Evolutionary conservation across 495 filamentous ascomycete species (phyloP).

Genomic region (Lepidopterella palustris): DNA sequence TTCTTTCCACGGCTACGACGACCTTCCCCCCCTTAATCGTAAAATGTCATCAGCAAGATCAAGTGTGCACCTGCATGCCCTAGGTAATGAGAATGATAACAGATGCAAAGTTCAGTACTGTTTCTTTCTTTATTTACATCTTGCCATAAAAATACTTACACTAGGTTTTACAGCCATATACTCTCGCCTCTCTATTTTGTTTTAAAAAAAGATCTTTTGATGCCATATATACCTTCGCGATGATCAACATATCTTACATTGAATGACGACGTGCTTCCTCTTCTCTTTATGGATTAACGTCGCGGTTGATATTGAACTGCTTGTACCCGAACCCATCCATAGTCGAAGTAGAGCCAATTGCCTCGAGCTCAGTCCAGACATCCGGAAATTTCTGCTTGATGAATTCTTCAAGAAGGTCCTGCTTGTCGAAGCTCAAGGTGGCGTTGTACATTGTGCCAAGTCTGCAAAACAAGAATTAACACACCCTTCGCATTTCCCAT

Average conservation of each 20-base stretch:
- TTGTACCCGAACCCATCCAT: constrained; percentile 22
- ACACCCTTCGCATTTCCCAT: constrained; percentile 18
- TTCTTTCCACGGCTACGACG: no score
- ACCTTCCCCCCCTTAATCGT: no score
- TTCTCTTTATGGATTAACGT: constrained; percentile 16
- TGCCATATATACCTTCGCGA: no score
- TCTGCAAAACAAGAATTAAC: constrained; percentile 39
- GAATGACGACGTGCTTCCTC: background rate
- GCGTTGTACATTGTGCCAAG: constrained; percentile 70
- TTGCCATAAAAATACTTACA: no score
- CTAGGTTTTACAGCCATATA: no score
- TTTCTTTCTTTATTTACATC: no score
- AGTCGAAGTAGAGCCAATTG: constrained; percentile 10
- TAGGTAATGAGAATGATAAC: no score
- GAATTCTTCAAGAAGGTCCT: constrained; percentile 67
- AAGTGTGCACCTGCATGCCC: no score
- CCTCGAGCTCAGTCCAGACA: constrained; percentile 58
- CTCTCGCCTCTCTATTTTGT: no score
- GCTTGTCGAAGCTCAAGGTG: constrained; percentile 50
- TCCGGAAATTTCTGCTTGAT: constrained; percentile 57
- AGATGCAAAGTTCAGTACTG: no score
- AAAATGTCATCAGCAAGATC: no score
- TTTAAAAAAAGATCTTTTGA: no score
- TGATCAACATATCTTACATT: background rate
- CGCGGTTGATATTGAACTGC: constrained; percentile 21